Evolutionary conservation across 116 monocot genomes (phyloP).

Genomic region (Posidonia oceanica): DNA sequence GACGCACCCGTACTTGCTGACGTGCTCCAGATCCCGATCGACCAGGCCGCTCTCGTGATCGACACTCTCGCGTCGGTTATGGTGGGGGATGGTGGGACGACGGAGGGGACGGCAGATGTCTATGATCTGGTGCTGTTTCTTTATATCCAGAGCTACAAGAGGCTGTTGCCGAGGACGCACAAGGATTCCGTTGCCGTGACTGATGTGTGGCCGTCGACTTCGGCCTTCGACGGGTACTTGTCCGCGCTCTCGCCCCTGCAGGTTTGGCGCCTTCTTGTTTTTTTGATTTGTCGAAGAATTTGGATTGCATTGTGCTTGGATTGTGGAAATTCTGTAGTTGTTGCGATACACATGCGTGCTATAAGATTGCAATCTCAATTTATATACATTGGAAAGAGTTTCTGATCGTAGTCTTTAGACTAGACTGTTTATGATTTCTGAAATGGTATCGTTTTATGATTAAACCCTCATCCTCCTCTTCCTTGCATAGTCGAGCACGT

Average conservation of each 20-base stretch:
- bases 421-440: too few species aligned
- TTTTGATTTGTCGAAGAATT: background rate
- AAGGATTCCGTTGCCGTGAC: slow-evolving; percentile 75
- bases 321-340: background rate
- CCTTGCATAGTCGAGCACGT: too few species aligned
- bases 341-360: too few species aligned
- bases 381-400: too few species aligned
- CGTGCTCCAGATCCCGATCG: slow-evolving; percentile 53
- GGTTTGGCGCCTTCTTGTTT: slow-evolving; percentile 22
- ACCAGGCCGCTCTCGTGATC: slow-evolving; percentile 45
- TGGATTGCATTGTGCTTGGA: slow-evolving; percentile 2
- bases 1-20: slow-evolving; percentile 39
- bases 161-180: slow-evolving; percentile 52
- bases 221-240: slow-evolving; percentile 87
- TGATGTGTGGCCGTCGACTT: slow-evolving; percentile 97
- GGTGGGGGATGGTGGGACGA: slow-evolving; percentile 10
- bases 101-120: slow-evolving; percentile 26
- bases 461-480: too few species aligned
- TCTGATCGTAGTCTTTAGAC: too few species aligned
- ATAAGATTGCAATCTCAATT: too few species aligned
- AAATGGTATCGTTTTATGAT: too few species aligned
- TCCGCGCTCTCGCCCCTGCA: slow-evolving; percentile 92
- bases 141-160: slow-evolving; percentile 84
- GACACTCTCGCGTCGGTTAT: slow-evolving; percentile 22
- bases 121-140: slow-evolving; percentile 66